Conservation (phyloP, 2,329 filamentous ascomycete genomes). For the Ilyonectria destructans region DNA sequence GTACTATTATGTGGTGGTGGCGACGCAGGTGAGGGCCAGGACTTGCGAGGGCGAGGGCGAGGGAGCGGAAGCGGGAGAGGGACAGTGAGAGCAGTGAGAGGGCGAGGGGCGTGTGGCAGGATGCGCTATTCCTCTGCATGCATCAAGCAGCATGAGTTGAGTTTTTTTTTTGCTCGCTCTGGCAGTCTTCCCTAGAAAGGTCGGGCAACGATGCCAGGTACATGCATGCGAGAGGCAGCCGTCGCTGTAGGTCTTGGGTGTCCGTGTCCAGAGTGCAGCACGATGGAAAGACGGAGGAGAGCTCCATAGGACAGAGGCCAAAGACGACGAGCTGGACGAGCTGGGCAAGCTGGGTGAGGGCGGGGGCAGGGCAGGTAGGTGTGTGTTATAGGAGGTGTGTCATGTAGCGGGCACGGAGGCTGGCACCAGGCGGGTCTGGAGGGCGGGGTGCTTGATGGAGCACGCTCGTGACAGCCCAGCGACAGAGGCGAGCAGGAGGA, state of each 20-base stretch:
- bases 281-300: constrained; percentile 32
- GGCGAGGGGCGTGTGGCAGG: constrained; percentile 39
- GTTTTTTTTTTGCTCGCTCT: constrained; percentile 44
- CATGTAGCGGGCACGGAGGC: constrained; percentile 46
- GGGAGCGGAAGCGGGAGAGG: constrained; percentile 27
- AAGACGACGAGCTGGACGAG: constrained; percentile 35
- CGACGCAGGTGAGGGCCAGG: constrained; percentile 45
- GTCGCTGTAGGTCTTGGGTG: constrained; percentile 38
- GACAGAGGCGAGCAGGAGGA: constrained; percentile 40
- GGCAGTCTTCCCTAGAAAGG: constrained; percentile 31
- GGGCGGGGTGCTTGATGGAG: constrained; percentile 53
- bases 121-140: constrained; percentile 48
- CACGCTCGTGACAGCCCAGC: constrained; percentile 53
- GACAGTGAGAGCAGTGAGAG: constrained; percentile 34
- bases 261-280: constrained; percentile 33
- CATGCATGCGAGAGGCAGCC: constrained; percentile 42
- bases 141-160: constrained; percentile 49
- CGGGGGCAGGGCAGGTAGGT: constrained; percentile 35
- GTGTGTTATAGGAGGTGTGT: constrained; percentile 46
- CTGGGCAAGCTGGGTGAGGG: constrained; percentile 32
- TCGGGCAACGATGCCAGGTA: constrained; percentile 48
- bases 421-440: constrained; percentile 51
- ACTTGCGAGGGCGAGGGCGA: constrained; percentile 18
- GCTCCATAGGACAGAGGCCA: constrained; percentile 38
- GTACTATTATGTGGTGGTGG: constrained; percentile 45